A percentile compares a stretch with the other conserved stretches of the same genome.
Conservation (phyloP, 345 rosid species). For the Sonneratia caseolaris region DNA sequence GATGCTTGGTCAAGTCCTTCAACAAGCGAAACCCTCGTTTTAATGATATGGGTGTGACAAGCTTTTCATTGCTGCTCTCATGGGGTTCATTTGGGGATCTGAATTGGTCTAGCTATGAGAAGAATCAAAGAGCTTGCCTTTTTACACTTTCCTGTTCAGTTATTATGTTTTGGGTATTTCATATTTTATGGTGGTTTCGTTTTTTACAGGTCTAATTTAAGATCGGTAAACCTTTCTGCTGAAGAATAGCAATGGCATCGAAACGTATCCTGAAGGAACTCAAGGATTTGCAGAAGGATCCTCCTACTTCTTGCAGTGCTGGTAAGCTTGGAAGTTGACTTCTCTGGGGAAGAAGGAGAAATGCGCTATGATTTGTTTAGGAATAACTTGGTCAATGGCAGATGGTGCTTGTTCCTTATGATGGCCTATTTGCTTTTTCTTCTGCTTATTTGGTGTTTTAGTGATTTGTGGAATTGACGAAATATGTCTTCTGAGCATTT, state of each 20-base stretch:
- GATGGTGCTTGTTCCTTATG: no score
- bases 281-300: slow-evolving; percentile 3
- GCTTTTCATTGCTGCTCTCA: no score
- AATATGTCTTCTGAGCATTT: no score
- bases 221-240: background rate
- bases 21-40: no score
- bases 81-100: no score
- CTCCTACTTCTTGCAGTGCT: slow-evolving; percentile 2
- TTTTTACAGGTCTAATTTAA: background rate
- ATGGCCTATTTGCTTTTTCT: no score
- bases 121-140: background rate
- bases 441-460: no score
- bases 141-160: background rate
- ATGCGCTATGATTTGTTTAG: background rate
- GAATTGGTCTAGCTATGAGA: no score
- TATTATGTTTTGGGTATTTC: background rate
- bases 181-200: background rate
- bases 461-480: no score
- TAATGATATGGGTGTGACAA: no score
- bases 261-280: background rate
- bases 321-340: background rate
- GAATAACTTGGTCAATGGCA: background rate
- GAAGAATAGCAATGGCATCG: background rate
- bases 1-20: no score
- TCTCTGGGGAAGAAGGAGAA: background rate